Base-by-base conservation (phyloP, 225 moss, liverwort and hornwort genomes). In the Anthoceros angustus region DNA sequence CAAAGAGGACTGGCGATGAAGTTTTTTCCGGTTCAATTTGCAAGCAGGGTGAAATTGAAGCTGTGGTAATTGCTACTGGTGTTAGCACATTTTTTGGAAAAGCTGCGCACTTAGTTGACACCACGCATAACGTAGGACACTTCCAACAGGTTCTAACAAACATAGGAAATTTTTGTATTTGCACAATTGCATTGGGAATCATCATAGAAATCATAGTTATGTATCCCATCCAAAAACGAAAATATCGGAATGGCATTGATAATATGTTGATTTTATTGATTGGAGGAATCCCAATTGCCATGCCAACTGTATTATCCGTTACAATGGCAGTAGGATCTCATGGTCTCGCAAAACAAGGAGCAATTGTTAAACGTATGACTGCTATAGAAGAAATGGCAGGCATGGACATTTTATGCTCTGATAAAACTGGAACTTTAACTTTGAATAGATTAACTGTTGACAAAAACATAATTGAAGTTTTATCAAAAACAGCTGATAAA, bases 241-340 rank as follows among this genome's bases (percentile, higher is more conserved):
- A 72, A 26, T 90, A 90, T 46, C 81, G 90, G 12, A 62, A 55
- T 32, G 90, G 90, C 3, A 90, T 90, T 43, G 81, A 90, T n/a
- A 80, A 90, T 50, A 77, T 90, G 10, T 77, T 90, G 40, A 77
- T 90, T 40, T 67, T 90, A 16, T 78, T 90, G 6, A 90, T 90
- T 63, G 90, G 90, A 40, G 90, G 90, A 0, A 90, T 90, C 23
- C 90, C 90, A 0, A 90, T 90, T 21, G 90, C 90, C 0, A 90
- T 90, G 90, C 90, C 87, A 9, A 81, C 87, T 3, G 90, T 90
- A 12, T 67, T 87, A 6, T 90, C 90, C 12, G 85, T 90, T 6
- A 90, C 87, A 0, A 90, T 90, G 90, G 89, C 86, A 43, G 81
- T 88, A 45, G 92, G 92, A 32, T 74, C 92, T n/a, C 88, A 85